A percentile compares a stretch with the other conserved stretches of the same genome.
These are phyloP conservation scores for Pseudogymnoascus verrucosus DNA, from an alignment of 2,329 filamentous ascomycete species.

Conservation along the genomic window DNA sequence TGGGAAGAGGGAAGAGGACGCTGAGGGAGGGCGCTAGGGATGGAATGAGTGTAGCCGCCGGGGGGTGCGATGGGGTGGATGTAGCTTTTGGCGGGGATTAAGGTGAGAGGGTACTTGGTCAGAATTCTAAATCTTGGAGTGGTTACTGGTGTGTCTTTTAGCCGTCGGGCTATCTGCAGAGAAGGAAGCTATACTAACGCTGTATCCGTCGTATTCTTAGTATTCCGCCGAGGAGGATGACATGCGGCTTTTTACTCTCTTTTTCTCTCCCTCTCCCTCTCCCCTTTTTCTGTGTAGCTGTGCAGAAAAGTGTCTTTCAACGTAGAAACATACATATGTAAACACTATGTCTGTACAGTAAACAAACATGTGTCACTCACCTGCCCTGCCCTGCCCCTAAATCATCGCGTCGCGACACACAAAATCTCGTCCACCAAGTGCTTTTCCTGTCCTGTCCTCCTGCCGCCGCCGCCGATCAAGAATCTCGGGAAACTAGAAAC, in stretches of 20 bases:
- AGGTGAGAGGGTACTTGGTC: neutral
- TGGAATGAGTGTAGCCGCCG: neutral
- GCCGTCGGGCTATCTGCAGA: neutral
- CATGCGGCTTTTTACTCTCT: neutral
- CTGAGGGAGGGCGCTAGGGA: no score
- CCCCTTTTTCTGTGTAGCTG: neutral
- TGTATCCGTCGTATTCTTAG: neutral
- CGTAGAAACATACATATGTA: neutral
- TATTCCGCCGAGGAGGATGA: neutral
- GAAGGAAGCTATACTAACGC: no score
- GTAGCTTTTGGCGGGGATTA: neutral
- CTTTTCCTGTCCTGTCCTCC: neutral
- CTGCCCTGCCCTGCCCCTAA: neutral
- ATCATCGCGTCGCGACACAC: neutral
- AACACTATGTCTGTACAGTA: neutral
- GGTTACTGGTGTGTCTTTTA: neutral
- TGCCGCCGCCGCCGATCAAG: neutral
- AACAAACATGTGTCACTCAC: neutral
- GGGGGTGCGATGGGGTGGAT: neutral
- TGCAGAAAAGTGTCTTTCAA: neutral
- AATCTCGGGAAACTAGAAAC: neutral
- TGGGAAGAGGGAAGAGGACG: no score
- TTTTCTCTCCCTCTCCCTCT: neutral
- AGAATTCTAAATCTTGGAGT: neutral
- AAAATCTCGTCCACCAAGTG: neutral